Percentiles rank a stretch among this genome's conserved stretches.
phyloP scores from a whole-genome alignment of 2,329 filamentous ascomycete genomes.

The Microthyrium microscopicum region DNA sequence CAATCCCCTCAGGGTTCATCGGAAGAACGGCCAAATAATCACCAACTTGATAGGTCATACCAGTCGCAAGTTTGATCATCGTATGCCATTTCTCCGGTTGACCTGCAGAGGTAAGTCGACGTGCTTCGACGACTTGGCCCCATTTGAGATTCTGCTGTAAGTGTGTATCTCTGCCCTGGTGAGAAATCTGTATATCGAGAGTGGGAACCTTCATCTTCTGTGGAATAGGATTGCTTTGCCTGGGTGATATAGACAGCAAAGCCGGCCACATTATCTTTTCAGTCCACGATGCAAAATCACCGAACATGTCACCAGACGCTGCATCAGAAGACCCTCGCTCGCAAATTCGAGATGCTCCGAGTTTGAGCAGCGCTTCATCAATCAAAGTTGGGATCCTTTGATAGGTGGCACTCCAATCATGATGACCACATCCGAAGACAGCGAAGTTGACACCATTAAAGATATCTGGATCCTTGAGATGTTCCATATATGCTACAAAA shows the following conservation, averaged over 20 bases:
- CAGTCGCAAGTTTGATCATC: slow-evolving; percentile 26
- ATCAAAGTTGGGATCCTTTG: slow-evolving; percentile 23
- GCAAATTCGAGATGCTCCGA: slow-evolving; percentile 17
- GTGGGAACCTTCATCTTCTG: no score
- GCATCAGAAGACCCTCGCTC: slow-evolving; percentile 20
- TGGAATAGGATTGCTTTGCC: no score
- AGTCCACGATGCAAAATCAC: slow-evolving; percentile 25
- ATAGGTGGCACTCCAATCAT: slow-evolving; percentile 12
- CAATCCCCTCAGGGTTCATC: slow-evolving; percentile 45
- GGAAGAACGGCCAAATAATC: slow-evolving; percentile 65
- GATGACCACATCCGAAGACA: slow-evolving; percentile 25
- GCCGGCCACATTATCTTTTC: slow-evolving; percentile 22
- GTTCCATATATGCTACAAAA: slow-evolving; percentile 25
- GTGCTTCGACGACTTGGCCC: slow-evolving; percentile 18
- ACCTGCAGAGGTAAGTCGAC: slow-evolving; percentile 16
- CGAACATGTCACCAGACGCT: slow-evolving; percentile 22
- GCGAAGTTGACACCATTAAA: slow-evolving; percentile 21
- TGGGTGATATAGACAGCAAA: no score
- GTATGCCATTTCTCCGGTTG: slow-evolving; percentile 22
- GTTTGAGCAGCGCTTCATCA: slow-evolving; percentile 16
- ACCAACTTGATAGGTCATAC: slow-evolving; percentile 49
- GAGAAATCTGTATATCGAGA: no score
- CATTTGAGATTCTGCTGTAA: slow-evolving; percentile 20
- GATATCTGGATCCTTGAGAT: slow-evolving; percentile 14
- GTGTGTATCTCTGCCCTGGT: no score